phyloP scores from a whole-genome alignment of 140 eudicot species.

The Ambrosia hybrid region DNA sequence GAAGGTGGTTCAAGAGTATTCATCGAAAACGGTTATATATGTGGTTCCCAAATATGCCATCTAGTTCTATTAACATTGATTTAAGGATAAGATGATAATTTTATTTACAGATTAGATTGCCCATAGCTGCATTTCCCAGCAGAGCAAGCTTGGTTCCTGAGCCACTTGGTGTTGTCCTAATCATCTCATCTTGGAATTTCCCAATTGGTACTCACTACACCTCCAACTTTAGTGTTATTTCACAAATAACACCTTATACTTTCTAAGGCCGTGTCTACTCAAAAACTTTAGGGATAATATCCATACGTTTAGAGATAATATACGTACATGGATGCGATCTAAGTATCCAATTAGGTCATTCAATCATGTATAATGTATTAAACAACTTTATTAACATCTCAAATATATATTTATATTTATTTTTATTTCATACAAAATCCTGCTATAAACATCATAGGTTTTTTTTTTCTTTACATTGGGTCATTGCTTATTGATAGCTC shows the following conservation, averaged over 20 bases:
- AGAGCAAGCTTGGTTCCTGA: constrained; percentile 67
- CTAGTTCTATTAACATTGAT: too few relatives aligned
- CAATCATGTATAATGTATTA: too few relatives aligned
- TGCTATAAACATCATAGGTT: too few relatives aligned
- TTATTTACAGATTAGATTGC: constrained; percentile 55
- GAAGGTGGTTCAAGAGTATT: too few relatives aligned
- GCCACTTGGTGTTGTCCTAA: constrained; percentile 84
- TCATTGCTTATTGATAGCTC: not conserved
- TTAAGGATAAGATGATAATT: too few relatives aligned
- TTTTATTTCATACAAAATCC: too few relatives aligned
- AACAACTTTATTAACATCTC: not conserved
- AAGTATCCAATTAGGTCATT: not conserved
- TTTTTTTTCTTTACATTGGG: not conserved
- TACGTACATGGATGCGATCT: not conserved
- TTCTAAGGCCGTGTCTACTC: not conserved
- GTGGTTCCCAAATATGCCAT: too few relatives aligned
- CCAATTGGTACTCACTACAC: constrained; percentile 61
- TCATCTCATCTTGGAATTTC: constrained; percentile 87
- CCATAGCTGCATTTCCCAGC: constrained; percentile 67
- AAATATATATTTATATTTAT: too few relatives aligned
- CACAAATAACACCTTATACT: not conserved
- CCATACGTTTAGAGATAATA: too few relatives aligned
- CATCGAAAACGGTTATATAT: too few relatives aligned
- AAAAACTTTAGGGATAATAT: not conserved
- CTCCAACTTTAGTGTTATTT: constrained; percentile 4